These are phyloP conservation scores for Umbelopsis sp. DNA, from an alignment of 192 early-diverging fungal genomes.

Conservation along the genomic window DNA sequence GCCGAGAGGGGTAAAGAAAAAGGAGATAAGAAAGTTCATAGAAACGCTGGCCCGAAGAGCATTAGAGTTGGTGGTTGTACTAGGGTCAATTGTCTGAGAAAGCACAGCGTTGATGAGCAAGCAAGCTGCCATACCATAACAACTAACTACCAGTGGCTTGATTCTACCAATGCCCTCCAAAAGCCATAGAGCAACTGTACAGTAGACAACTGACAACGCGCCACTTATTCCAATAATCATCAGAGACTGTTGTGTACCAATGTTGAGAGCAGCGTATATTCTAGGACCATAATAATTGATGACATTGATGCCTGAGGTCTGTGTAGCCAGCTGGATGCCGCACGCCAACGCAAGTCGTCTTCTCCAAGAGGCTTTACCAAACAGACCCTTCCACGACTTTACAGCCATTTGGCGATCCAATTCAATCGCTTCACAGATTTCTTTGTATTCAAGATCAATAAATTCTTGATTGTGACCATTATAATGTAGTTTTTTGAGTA, in stretches of 20 bases:
- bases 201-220: constrained; percentile 13
- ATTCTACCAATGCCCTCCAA: constrained; percentile 17
- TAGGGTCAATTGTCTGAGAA: constrained; percentile 11
- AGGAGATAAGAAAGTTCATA: constrained; percentile 65
- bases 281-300: constrained; percentile 66
- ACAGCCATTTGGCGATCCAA: constrained; percentile 51
- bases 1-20: constrained; percentile 78
- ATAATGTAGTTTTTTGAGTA: constrained; percentile 58
- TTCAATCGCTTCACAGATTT: constrained; percentile 54
- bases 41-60: constrained; percentile 46
- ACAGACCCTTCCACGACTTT: constrained; percentile 46
- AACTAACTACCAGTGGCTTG: constrained; percentile 15
- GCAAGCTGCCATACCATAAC: constrained; percentile 20
- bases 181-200: constrained; percentile 14
- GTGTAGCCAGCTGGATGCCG: constrained; percentile 60
- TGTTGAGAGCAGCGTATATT: constrained; percentile 31
- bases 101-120: constrained; percentile 18
- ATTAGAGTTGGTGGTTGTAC: background rate
- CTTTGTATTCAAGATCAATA: constrained; percentile 46
- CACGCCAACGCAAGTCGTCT: constrained; percentile 53
- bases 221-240: constrained; percentile 23
- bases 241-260: constrained; percentile 15
- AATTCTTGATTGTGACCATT: constrained; percentile 41
- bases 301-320: constrained; percentile 73
- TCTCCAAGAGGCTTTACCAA: constrained; percentile 44